Evolutionary conservation across 2,329 filamentous ascomycete species (phyloP).

Genomic region (Penicillium olsonii): DNA sequence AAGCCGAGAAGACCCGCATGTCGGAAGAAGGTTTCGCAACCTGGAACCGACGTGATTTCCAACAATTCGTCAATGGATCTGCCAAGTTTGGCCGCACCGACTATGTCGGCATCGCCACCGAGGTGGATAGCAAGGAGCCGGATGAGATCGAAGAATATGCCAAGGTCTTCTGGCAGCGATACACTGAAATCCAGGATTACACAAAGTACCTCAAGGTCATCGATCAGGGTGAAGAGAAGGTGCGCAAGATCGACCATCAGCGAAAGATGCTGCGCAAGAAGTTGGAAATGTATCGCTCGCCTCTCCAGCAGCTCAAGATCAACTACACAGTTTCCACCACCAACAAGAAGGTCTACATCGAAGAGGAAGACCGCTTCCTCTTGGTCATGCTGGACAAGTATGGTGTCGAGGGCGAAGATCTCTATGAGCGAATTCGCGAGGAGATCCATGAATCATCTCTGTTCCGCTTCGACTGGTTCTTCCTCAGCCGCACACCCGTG

Average conservation of each 20-base stretch:
- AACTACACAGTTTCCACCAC: constrained; percentile 99
- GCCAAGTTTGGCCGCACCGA: constrained; percentile 88
- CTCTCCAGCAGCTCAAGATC: constrained; percentile 95
- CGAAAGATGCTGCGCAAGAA: constrained; percentile 93
- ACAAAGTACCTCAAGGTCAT: constrained; percentile 86
- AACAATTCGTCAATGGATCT: constrained; percentile 95
- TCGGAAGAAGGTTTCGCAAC: constrained; percentile 84
- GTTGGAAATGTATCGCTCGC: constrained; percentile 94
- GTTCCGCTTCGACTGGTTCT: constrained; percentile 99
- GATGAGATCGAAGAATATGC: constrained; percentile 88
- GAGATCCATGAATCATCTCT: constrained; percentile 92
- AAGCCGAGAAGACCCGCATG: constrained; percentile 79
- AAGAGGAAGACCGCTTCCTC: constrained; percentile 95
- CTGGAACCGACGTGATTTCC: constrained; percentile 97
- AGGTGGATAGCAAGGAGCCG: constrained; percentile 86
- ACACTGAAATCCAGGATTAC: constrained; percentile 86
- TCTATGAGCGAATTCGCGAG: constrained; percentile 94
- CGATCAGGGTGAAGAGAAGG: constrained; percentile 88
- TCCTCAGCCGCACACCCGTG: constrained; percentile 87
- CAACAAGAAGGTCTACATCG: constrained; percentile 99
- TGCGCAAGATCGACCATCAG: constrained; percentile 86
- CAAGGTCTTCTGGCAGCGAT: constrained; percentile 94
- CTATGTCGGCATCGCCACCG: constrained; percentile 79
- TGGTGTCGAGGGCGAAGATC: constrained; percentile 84
- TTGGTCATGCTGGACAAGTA: constrained; percentile 90